Conservation (phyloP, 192 early-diverging fungal species). For the Coemansia umbellata region DNA sequence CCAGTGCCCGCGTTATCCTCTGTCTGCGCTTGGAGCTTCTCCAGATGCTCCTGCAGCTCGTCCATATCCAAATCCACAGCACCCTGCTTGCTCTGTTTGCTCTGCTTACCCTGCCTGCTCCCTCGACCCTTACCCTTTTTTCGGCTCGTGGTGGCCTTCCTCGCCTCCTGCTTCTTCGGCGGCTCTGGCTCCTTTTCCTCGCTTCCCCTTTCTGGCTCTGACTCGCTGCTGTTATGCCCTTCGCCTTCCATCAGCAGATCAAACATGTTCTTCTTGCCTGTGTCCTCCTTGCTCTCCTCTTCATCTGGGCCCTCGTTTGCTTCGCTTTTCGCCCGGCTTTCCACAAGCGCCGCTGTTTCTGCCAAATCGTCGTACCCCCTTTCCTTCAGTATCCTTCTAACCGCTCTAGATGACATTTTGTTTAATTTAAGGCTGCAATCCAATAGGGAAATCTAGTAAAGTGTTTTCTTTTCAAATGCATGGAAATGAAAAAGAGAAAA, state of each 20-base stretch:
- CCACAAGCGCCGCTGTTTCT: slow-evolving; percentile 24
- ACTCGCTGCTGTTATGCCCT: neutral
- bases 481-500: no score
- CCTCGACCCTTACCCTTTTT: slow-evolving; percentile 12
- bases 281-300: neutral
- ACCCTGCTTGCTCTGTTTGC: neutral
- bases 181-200: neutral
- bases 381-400: slow-evolving; percentile 36
- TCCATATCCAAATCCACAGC: slow-evolving; percentile 29
- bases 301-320: neutral
- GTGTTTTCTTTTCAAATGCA: no score
- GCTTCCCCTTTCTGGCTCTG: neutral
- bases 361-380: slow-evolving; percentile 46
- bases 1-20: slow-evolving; percentile 7
- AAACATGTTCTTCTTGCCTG: slow-evolving; percentile 30
- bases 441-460: no score
- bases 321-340: slow-evolving; percentile 8
- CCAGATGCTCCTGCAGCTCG: slow-evolving; percentile 41
- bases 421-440: no score
- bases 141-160: neutral
- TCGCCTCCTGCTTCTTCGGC: neutral
- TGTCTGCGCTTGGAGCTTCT: slow-evolving; percentile 8
- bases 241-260: slow-evolving; percentile 41
- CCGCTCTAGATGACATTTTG: slow-evolving; percentile 50
- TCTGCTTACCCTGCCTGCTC: slow-evolving; percentile 11